Percentiles rank a stretch among this genome's conserved stretches.
Conservation (phyloP, 2,329 filamentous ascomycete genomes). For the Pseudogymnoascus sp. region DNA sequence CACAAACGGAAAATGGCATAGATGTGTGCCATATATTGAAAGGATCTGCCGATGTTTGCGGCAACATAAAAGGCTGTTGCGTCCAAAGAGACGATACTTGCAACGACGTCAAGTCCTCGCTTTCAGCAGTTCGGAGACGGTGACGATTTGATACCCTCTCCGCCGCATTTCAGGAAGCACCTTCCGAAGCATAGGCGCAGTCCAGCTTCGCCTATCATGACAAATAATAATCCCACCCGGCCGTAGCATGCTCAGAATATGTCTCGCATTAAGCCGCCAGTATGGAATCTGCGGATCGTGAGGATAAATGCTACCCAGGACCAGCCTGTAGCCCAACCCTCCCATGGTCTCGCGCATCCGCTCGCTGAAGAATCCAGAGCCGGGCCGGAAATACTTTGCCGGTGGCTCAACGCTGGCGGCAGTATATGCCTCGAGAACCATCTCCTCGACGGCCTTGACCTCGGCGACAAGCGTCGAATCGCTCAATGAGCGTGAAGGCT, state of each 20-base stretch:
- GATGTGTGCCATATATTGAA: not conserved
- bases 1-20: not conserved
- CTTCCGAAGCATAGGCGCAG: constrained; percentile 4
- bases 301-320: constrained; percentile 80
- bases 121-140: not conserved
- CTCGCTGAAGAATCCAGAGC: constrained; percentile 72
- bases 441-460: constrained; percentile 55
- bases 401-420: constrained; percentile 31
- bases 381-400: constrained; percentile 69
- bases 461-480: constrained; percentile 53
- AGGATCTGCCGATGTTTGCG: not conserved
- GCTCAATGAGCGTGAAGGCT: constrained; percentile 58
- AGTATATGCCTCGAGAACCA: constrained; percentile 31
- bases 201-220: constrained; percentile 59
- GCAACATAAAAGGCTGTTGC: not conserved
- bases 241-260: constrained; percentile 71
- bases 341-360: constrained; percentile 57
- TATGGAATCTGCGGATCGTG: constrained; percentile 81
- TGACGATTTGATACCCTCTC: constrained; percentile 2
- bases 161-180: constrained; percentile 1
- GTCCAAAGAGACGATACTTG: not conserved
- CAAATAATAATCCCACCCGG: constrained; percentile 77
- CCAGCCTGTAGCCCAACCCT: constrained; percentile 59
- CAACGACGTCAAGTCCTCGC: not conserved
- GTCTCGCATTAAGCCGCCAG: constrained; percentile 62